Conservation (phyloP, 257 asterid genomes). For the Ocimum tenuiflorum region DNA sequence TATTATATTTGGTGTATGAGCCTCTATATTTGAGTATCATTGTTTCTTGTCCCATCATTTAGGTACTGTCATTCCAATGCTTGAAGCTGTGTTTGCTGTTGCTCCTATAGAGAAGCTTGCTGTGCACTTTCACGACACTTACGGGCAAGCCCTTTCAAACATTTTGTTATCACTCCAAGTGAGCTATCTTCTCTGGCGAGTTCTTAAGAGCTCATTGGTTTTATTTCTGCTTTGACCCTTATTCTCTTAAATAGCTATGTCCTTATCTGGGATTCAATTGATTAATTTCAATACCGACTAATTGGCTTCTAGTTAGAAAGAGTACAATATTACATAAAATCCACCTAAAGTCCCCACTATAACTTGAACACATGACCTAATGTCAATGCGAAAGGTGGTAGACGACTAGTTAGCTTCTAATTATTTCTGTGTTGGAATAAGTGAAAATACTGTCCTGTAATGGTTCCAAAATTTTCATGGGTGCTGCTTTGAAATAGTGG, state of each 20-base stretch:
- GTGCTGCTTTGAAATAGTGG: not conserved
- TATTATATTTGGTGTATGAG: not conserved
- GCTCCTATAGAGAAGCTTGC: slow-evolving; percentile 87
- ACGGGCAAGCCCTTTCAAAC: slow-evolving; percentile 91
- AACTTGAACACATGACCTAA: too few species aligned
- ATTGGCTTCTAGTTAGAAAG: too few species aligned
- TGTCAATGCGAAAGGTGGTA: too few species aligned
- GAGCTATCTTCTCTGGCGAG: slow-evolving; percentile 23
- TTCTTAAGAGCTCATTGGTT: not conserved
- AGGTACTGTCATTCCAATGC: slow-evolving; percentile 90
- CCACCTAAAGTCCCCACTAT: too few species aligned
- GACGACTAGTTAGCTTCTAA: not conserved
- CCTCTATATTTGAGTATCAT: not conserved
- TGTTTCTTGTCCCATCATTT: slow-evolving; percentile 13
- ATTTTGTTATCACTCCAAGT: slow-evolving; percentile 85
- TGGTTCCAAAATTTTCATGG: not conserved
- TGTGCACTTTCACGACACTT: slow-evolving; percentile 96
- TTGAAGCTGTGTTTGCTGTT: slow-evolving; percentile 70
- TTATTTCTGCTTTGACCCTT: not conserved
- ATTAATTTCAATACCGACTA: too few species aligned
- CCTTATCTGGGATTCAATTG: not conserved
- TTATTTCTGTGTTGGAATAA: not conserved
- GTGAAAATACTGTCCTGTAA: not conserved
- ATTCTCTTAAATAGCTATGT: not conserved
- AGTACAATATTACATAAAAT: too few species aligned